Base-by-base conservation (phyloP, 805 yeast species). In the Wickerhamiella kurtzmanii region DNA sequence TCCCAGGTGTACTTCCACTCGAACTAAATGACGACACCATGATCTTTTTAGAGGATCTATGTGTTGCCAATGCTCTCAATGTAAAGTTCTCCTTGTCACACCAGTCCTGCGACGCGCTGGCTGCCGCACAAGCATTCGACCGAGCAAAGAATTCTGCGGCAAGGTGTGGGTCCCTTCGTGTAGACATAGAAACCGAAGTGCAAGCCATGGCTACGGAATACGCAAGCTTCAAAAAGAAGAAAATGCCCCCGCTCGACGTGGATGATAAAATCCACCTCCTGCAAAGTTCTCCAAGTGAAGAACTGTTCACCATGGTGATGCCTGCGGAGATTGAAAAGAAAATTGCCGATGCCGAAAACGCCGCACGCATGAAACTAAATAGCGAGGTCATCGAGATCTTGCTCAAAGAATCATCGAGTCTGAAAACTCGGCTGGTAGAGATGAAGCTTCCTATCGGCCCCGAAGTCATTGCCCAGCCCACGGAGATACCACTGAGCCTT, bases 21-120 rank as follows among this genome's bases (percentile, higher is more conserved):
- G 38, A 36, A 15, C 19, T 36, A 5, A 17, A 36, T 36, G 38
- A 36, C 6, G 38, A 5, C 8, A 36, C 38, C 6, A 17, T 17
- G 19, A 17, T n/a, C 17, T 36, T 36, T 15, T 17, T 36, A 17
- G 38, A 36, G 32, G 38, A 28, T 16, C 20, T 37, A n/a, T 22
- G 4, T 41, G 16, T 21, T n/a, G 42, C 41, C 41, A 40, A 21
- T 16, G 22, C 48, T 43, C 11, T 22, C 25, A 11, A 41, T 22
- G 41, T 35, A 18, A 3, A 25, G 11, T 25, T 25, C 32, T 25
- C 32, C 6, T 11, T 6, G 9, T 25, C 32, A 11, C 32, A 25
- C 11, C 32, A 25, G 11, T 6, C 32, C 9, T 25, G 9, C 11
- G 32, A 25, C 32, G 32, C 32, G 11, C 32, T 6, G 11, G 32